Evolutionary conservation across 176 grass and related monocot genomes (phyloP).

Genomic region (Oryza meyeriana): DNA sequence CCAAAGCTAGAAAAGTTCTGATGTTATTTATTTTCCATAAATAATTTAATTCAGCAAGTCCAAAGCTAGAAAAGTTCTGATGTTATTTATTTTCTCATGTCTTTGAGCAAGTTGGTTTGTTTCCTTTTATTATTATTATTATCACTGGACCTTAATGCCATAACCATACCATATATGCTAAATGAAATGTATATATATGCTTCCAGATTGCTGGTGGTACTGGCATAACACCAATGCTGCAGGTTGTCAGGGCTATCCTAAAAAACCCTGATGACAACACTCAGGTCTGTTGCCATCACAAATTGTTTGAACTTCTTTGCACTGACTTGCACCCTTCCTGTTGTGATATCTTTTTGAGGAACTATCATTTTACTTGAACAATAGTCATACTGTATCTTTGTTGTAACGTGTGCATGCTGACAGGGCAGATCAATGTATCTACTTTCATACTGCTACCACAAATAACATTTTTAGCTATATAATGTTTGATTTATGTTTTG

Average conservation of each 20-base stretch:
- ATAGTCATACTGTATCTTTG: neutral
- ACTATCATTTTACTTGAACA: constrained; percentile 16
- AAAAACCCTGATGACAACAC: constrained; percentile 97
- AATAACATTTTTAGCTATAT: constrained; percentile 5
- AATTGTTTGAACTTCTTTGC: neutral
- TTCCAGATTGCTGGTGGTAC: constrained; percentile 85
- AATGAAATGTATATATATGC: constrained; percentile 21
- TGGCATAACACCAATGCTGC: constrained; percentile 96
- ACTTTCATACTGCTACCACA: constrained; percentile 4
- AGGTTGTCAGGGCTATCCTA: constrained; percentile 90
- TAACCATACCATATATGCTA: neutral
- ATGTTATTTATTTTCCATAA: neutral
- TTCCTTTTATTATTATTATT: neutral
- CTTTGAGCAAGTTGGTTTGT: neutral
- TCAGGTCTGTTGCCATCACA: constrained; percentile 51
- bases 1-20: neutral
- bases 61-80: neutral
- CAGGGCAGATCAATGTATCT: neutral
- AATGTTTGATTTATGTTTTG: neutral
- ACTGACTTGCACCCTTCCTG: neutral
- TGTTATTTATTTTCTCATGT: neutral
- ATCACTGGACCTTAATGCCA: neutral
- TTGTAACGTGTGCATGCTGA: neutral
- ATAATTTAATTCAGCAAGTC: constrained; percentile 2
- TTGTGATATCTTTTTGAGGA: neutral